A percentile compares a stretch with the other conserved stretches of the same genome.
phyloP scores from a whole-genome alignment of 83 land plant genomes.

The Diphasiastrum complanatum region DNA sequence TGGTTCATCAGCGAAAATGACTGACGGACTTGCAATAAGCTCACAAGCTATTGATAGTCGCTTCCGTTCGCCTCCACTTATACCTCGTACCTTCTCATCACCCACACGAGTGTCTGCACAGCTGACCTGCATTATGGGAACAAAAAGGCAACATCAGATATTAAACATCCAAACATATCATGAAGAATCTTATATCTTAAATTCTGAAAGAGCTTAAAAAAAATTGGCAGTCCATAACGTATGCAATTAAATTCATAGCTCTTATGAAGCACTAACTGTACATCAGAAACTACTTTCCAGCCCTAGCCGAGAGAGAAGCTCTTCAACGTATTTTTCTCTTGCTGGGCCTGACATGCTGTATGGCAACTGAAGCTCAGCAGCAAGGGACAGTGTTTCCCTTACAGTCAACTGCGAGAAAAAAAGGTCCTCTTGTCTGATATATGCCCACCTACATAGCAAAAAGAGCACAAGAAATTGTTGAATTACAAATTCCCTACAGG shows the following conservation, averaged over 20 bases:
- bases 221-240: neutral
- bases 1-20: slow-evolving; percentile 97
- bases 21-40: slow-evolving; percentile 95
- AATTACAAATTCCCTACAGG: neutral
- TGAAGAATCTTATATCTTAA: neutral
- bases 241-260: neutral
- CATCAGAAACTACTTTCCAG: slow-evolving; percentile 49
- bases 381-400: slow-evolving; percentile 86
- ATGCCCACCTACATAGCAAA: slow-evolving; percentile 60
- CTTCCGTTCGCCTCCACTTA: slow-evolving; percentile 98
- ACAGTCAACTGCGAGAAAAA: slow-evolving; percentile 99
- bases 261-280: neutral
- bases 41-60: slow-evolving; percentile 92
- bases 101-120: slow-evolving; percentile 90
- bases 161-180: neutral
- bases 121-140: slow-evolving; percentile 42
- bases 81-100: slow-evolving; percentile 94
- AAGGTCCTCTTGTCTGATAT: slow-evolving; percentile 91
- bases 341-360: slow-evolving; percentile 41
- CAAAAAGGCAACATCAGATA: neutral
- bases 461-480: too few species aligned
- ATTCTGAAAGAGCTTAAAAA: neutral
- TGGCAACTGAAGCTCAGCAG: slow-evolving; percentile 88
- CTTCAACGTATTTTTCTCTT: slow-evolving; percentile 65
- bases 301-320: slow-evolving; percentile 68